These are phyloP conservation scores for Paramecium caudatum DNA, from an alignment of 73 alveolate genomes.

Conservation along the genomic window DNA sequence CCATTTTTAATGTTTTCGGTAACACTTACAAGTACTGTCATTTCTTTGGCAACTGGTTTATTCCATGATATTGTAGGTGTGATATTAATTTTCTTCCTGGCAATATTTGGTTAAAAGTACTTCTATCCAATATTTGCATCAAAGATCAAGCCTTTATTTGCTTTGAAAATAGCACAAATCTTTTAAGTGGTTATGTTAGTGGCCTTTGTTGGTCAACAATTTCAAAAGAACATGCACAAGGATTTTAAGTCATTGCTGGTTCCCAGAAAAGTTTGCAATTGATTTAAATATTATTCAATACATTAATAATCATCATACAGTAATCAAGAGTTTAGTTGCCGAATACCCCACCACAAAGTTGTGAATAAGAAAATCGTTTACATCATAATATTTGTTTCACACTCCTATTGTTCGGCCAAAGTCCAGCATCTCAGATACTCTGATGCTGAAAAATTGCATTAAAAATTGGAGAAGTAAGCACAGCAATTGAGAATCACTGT, in stretches of 20 bases:
- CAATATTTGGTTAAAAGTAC: neutral
- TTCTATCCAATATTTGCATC: neutral
- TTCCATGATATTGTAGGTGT: slow-evolving; percentile 20
- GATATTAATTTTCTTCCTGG: neutral
- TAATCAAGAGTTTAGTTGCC: slow-evolving; percentile 55
- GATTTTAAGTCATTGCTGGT: neutral
- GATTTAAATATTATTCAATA: too few species aligned
- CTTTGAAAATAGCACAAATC: neutral
- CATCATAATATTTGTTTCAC: slow-evolving; percentile 14
- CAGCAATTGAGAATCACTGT: neutral
- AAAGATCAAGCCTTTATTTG: slow-evolving; percentile 15
- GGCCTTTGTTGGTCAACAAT: neutral
- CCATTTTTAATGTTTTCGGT: slow-evolving; percentile 32
- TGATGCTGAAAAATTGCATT: slow-evolving; percentile 46
- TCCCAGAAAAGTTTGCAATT: too few species aligned
- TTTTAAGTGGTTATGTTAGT: slow-evolving; percentile 6
- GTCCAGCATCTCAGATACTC: slow-evolving; percentile 41
- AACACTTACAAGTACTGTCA: neutral
- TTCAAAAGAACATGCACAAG: neutral
- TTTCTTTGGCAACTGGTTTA: slow-evolving; percentile 46
- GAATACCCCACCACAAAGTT: slow-evolving; percentile 51
- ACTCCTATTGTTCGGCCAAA: slow-evolving; percentile 1
- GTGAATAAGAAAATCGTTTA: slow-evolving; percentile 45
- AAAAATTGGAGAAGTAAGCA: slow-evolving; percentile 14
- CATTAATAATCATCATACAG: too few species aligned